Evolutionary conservation across 257 asterid genomes (phyloP).

Genomic region (Nicotiana tomentosiformis): DNA sequence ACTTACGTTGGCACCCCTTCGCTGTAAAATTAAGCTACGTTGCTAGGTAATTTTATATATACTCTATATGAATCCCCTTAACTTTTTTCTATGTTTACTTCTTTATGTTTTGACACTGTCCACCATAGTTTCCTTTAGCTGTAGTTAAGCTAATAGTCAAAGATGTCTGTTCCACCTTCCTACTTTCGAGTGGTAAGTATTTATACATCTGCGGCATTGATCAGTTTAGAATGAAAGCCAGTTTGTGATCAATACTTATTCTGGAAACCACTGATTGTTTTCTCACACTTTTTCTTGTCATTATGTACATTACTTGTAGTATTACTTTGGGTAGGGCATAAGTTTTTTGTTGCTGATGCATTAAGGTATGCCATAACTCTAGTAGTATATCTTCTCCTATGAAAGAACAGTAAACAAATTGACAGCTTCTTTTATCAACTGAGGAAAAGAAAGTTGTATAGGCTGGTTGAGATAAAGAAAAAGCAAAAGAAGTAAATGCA

Average conservation of each 20-base stretch:
- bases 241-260: not conserved
- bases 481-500: too few species aligned
- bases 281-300: not conserved
- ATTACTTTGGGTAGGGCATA: not conserved
- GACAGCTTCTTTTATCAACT: not conserved
- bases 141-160: not conserved
- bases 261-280: not conserved
- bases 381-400: not conserved
- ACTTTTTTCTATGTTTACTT: too few species aligned
- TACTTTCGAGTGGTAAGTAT: not conserved
- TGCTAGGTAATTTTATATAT: too few species aligned
- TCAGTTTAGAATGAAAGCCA: not conserved
- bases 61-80: too few species aligned
- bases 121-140: not conserved
- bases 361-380: not conserved
- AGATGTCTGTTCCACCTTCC: not conserved
- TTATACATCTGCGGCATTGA: too few species aligned
- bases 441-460: not conserved
- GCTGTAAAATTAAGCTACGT: too few species aligned
- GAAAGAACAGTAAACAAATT: not conserved
- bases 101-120: too few species aligned
- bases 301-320: not conserved
- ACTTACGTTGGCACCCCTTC: too few species aligned
- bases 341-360: not conserved
- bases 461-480: not conserved